These are phyloP conservation scores for Blastocystis sp. DNA, from an alignment of 352 stramenopile genomes.

Conservation along the genomic window DNA sequence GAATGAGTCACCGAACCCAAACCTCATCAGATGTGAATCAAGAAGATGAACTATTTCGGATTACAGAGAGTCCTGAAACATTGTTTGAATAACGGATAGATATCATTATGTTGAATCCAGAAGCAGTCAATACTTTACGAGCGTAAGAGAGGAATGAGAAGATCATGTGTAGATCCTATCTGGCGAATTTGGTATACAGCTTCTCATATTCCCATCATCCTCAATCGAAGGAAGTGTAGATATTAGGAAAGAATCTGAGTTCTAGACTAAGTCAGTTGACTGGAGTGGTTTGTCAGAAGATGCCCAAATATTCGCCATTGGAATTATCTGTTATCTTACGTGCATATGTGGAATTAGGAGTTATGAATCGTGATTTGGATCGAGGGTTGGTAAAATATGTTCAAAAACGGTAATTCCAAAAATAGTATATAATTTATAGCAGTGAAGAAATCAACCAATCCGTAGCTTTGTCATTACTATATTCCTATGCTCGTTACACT, in stretches of 20 bases:
- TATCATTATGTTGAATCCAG: neutral
- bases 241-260: neutral
- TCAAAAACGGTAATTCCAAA: neutral
- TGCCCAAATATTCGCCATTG: neutral
- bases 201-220: conserved; percentile 29
- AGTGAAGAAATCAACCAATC: neutral
- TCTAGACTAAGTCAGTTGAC: neutral
- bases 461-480: neutral
- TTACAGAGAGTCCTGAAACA: neutral
- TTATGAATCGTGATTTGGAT: neutral
- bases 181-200: conserved; percentile 30
- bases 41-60: neutral
- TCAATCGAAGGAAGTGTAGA: conserved; percentile 1
- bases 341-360: conserved; percentile 6
- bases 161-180: neutral
- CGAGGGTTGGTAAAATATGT: neutral
- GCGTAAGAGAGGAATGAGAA: neutral
- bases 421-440: neutral
- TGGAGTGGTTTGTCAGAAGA: neutral
- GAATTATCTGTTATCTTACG: conserved; percentile 18
- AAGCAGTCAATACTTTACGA: neutral
- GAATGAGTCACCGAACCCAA: neutral
- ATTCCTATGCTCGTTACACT: neutral
- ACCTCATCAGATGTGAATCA: neutral
- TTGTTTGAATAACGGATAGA: neutral